These are phyloP conservation scores for Xylaria cubensis DNA, from an alignment of 495 filamentous ascomycete genomes.

Conservation along the genomic window DNA sequence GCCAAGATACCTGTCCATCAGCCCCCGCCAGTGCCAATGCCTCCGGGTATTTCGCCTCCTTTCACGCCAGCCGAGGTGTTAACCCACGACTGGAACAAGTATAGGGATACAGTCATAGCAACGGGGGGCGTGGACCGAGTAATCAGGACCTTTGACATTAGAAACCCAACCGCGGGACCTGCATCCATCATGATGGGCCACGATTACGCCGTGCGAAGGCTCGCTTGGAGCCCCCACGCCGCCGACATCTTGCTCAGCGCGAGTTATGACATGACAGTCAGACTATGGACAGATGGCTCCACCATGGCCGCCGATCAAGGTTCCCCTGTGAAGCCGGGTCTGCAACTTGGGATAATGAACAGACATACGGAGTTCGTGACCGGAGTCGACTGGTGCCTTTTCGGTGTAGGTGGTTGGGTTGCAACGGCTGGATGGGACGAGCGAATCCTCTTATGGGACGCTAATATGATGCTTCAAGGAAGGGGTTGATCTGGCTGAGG, in stretches of 20 bases:
- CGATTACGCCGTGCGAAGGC: conserved; percentile 83
- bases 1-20: conserved; percentile 78
- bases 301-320: conserved; percentile 49
- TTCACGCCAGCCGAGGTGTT: conserved; percentile 70
- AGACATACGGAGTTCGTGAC: conserved; percentile 94
- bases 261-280: conserved; percentile 97
- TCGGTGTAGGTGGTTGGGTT: conserved; percentile 94
- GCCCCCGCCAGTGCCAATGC: conserved; percentile 51
- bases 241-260: conserved; percentile 83
- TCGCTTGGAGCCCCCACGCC: conserved; percentile 92
- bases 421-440: conserved; percentile 95
- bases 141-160: conserved; percentile 88
- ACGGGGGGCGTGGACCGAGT: conserved; percentile 87
- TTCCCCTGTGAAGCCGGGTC: conserved; percentile 55
- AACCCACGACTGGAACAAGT: conserved; percentile 99
- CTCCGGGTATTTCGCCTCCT: conserved; percentile 40
- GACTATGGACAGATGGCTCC: conserved; percentile 86
- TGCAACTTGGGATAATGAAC: conserved; percentile 85
- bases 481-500: conserved; percentile 20
- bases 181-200: conserved; percentile 77
- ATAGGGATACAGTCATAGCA: conserved; percentile 80
- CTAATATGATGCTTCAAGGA: conserved; percentile 53
- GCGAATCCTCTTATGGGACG: conserved; percentile 89
- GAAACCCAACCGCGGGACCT: conserved; percentile 73
- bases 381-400: conserved; percentile 98